Evolutionary conservation across 139 green algal genomes (phyloP).

Genomic region (Yamagishiella unicocca): DNA sequence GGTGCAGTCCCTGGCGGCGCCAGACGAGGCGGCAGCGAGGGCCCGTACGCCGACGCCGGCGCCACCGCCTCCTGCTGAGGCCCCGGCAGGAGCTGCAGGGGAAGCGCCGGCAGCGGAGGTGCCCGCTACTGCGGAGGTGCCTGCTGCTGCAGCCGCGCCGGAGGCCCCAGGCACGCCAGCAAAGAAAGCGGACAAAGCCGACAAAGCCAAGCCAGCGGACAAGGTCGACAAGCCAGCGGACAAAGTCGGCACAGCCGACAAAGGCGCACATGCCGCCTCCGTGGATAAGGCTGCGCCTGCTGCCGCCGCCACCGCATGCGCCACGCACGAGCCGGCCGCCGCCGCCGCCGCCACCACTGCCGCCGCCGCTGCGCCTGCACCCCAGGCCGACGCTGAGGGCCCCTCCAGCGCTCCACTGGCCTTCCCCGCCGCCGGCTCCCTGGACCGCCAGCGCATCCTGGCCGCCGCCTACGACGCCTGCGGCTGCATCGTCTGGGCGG

Average conservation of each 20-base stretch:
- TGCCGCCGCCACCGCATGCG: neutral
- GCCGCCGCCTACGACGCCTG: neutral
- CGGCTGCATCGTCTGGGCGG: slow-evolving; percentile 28
- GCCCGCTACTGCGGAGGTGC: neutral
- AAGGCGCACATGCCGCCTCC: no score
- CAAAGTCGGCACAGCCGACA: no score
- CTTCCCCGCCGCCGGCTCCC: neutral
- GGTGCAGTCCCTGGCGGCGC: neutral
- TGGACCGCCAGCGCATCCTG: neutral
- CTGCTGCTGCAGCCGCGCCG: neutral
- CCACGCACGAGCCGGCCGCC: neutral
- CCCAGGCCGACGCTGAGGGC: neutral
- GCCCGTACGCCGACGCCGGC: no score
- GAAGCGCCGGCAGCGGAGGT: neutral
- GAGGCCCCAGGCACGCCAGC: no score
- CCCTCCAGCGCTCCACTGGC: neutral
- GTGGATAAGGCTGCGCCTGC: neutral
- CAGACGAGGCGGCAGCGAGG: neutral
- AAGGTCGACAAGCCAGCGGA: no score
- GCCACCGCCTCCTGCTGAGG: neutral
- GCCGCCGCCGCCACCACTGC: neutral
- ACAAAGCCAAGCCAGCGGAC: no score
- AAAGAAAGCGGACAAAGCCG: no score
- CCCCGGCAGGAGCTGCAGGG: neutral
- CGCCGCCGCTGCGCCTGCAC: neutral